Evolutionary conservation across 176 grass and related monocot species (phyloP), one percentile per base, ranked within the genome.

Genomic region (Phoenix roebelenii): DNA sequence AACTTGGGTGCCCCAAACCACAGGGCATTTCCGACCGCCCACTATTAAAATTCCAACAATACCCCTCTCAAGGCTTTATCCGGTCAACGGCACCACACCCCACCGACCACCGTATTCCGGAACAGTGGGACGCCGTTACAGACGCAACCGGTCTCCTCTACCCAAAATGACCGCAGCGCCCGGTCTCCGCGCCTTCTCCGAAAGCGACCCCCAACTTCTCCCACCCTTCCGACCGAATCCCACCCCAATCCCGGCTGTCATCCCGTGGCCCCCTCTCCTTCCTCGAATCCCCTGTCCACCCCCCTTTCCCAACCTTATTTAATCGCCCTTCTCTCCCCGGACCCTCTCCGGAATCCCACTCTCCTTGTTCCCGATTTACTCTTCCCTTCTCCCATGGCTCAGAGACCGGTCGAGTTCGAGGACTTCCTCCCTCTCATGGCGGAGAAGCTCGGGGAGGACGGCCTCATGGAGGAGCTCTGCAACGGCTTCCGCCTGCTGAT

Each of bases 391-490:
- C 15, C 59, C 54, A 58, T 74, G 58, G 57, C 64, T 7, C 22
- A 26, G 0, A 15, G 48, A 4, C 9, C 61, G 1, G 72, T 73
- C 35, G 87, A 72, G n/a, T 98, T 98, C 82, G 94, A 98, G 79
- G 94, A 98, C 83, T 93, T 81, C 84, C 83, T 98, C 23, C 94
- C 94, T 4, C 24, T 93, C 72, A 98, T 98, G 94, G 94, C 81
- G 55, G 94, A 98, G 50, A 74, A 78, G 6, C 88, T 93, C 7
- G 94, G 88, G 1, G 85, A 86, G 64, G 88, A 98, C 3, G 94
- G 88, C 1, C 84, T 98, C n/a, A 83, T 98, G 94, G 75, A 71
- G 56, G 94, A 98, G 65, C 88, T 98, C 5, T 67, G 73, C 1
- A 76, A 76, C 22, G 88, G 94, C 51, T 98, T 98, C 66, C 76